Percentiles rank a stretch among this genome's conserved stretches.
Evolutionary conservation across 164 flowering plant genomes (phyloP).

Genomic region (Berberis thunbergii): DNA sequence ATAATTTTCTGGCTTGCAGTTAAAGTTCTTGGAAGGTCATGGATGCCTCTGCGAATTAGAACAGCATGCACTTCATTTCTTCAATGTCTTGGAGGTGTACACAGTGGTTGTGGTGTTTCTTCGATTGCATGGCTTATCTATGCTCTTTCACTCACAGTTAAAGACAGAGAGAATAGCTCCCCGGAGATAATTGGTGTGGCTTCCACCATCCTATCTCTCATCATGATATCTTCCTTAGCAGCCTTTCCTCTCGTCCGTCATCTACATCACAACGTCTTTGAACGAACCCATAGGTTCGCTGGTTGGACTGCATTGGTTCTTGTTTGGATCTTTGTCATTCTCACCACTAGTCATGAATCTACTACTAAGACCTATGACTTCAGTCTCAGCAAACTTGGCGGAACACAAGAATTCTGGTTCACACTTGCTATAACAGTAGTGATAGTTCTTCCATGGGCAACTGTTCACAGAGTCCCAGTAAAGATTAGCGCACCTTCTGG

Average conservation of each 20-base stretch:
- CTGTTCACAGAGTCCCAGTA: constrained; percentile 43
- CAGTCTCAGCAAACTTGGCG: constrained; percentile 18
- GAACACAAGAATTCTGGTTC: constrained; percentile 51
- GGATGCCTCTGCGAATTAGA: constrained; percentile 39
- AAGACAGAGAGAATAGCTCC: constrained; percentile 26
- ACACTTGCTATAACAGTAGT: constrained; percentile 40
- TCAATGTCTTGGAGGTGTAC: constrained; percentile 53
- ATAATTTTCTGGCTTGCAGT: constrained; percentile 45
- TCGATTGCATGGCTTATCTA: constrained; percentile 51
- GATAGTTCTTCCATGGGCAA: constrained; percentile 57
- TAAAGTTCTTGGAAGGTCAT: constrained; percentile 31
- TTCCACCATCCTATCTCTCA: constrained; percentile 29
- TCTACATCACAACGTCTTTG: constrained; percentile 55
- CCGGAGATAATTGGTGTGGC: constrained; percentile 31
- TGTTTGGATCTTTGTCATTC: constrained; percentile 40
- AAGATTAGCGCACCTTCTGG: constrained; percentile 37
- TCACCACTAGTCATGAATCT: constrained; percentile 38
- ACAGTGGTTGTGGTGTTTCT: constrained; percentile 54
- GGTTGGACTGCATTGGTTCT: constrained; percentile 47
- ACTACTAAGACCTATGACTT: constrained; percentile 6
- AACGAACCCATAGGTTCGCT: constrained; percentile 43
- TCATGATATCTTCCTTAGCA: constrained; percentile 33
- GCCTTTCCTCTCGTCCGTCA: constrained; percentile 62
- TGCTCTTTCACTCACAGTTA: constrained; percentile 31
- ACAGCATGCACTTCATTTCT: constrained; percentile 45